phyloP scores from a whole-genome alignment of 1,139 yeast species.

The Meyerozyma elateridarum region DNA sequence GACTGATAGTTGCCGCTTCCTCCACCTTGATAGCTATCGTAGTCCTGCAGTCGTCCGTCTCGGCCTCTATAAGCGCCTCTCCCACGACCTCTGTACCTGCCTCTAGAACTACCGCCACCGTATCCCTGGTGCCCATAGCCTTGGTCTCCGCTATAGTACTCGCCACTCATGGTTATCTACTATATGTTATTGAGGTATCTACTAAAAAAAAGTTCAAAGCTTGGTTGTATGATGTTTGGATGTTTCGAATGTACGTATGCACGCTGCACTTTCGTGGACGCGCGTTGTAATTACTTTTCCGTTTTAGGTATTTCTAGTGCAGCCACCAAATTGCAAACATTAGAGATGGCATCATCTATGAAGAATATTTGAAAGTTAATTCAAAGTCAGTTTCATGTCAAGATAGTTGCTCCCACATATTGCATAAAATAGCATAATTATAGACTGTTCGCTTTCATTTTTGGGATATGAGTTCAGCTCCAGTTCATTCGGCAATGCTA shows the following conservation, averaged over 20 bases:
- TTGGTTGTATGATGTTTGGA: neutral
- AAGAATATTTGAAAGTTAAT: no score
- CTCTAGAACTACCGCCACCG: neutral
- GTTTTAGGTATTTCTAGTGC: neutral
- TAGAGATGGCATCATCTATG: neutral
- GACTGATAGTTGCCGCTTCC: slow-evolving; percentile 1
- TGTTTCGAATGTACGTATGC: no score
- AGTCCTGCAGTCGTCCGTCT: neutral
- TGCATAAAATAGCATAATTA: no score
- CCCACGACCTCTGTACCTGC: slow-evolving; percentile 2
- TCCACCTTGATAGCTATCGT: slow-evolving; percentile 3
- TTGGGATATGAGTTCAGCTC: no score
- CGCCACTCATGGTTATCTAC: slow-evolving; percentile 2
- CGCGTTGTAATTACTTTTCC: slow-evolving; percentile 3
- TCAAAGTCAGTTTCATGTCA: no score
- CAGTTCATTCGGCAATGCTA: no score
- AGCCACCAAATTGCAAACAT: slow-evolving; percentile 3
- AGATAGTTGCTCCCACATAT: no score
- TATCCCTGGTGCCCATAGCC: neutral
- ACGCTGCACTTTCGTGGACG: no score
- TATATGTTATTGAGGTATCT: neutral
- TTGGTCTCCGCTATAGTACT: slow-evolving; percentile 1
- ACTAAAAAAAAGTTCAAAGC: neutral
- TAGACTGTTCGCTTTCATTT: no score
- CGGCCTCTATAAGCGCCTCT: slow-evolving; percentile 4